phyloP scores from a whole-genome alignment of 1,284 basidiomycete species.

The Ustilago vetiveriae region DNA sequence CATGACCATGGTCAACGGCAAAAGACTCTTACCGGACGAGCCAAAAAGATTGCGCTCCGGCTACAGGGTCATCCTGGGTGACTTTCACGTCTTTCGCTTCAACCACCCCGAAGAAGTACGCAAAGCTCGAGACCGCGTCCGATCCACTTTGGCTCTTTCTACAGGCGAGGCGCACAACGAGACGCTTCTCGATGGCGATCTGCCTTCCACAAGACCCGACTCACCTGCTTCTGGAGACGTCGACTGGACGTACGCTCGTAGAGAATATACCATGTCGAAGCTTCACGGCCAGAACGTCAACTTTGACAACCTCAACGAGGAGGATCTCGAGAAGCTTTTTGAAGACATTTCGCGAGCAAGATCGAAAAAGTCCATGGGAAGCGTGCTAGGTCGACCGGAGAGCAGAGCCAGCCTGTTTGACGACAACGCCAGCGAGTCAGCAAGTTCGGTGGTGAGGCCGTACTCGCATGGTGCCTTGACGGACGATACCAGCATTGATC shows the following conservation, averaged over 20 bases:
- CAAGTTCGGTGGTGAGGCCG: conserved; percentile 47
- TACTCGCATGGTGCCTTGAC: conserved; percentile 60
- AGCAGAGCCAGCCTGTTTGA: conserved; percentile 60
- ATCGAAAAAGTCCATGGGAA: conserved; percentile 56
- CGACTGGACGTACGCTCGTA: conserved; percentile 62
- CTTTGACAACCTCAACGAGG: conserved; percentile 61
- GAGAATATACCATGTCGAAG: conserved; percentile 57
- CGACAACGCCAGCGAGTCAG: conserved; percentile 56
- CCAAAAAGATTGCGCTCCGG: conserved; percentile 77
- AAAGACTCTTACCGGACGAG: conserved; percentile 67
- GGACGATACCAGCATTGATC: conserved; percentile 61
- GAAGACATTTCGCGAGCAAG: conserved; percentile 60
- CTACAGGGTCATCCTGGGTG: conserved; percentile 94
- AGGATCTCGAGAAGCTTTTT: conserved; percentile 63
- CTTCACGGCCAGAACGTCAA: conserved; percentile 62
- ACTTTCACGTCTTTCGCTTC: conserved; percentile 97
- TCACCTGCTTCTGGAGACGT: conserved; percentile 59
- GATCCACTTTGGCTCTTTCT: conserved; percentile 48
- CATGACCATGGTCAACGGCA: conserved; percentile 88
- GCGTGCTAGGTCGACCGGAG: conserved; percentile 50
- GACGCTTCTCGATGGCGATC: conserved; percentile 36
- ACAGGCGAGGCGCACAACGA: conserved; percentile 54
- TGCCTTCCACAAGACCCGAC: conserved; percentile 48
- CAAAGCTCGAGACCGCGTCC: conserved; percentile 55
- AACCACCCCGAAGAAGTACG: conserved; percentile 70